Conservation (phyloP, 2,329 filamentous ascomycete genomes). For the Venturia oleaginea region DNA sequence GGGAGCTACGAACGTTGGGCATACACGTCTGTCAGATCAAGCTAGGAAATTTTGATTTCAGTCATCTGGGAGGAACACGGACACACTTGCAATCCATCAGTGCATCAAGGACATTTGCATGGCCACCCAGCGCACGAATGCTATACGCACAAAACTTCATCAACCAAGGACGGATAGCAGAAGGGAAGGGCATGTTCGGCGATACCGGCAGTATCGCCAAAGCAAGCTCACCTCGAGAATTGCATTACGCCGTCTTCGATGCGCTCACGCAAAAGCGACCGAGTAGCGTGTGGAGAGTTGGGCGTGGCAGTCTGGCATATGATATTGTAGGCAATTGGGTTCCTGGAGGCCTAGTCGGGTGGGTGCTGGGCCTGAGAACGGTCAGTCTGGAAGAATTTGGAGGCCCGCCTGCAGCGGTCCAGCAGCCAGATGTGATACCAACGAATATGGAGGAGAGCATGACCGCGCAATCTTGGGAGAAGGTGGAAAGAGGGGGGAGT, state of each 20-base stretch:
- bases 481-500: slow-evolving; percentile 7
- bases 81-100: slow-evolving; percentile 16
- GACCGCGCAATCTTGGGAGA: slow-evolving; percentile 8
- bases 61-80: slow-evolving; percentile 43
- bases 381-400: slow-evolving; percentile 10
- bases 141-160: slow-evolving; percentile 31
- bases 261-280: slow-evolving; percentile 60
- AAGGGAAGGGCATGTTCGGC: slow-evolving; percentile 45
- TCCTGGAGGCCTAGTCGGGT: slow-evolving; percentile 69
- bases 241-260: slow-evolving; percentile 86
- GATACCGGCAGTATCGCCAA: slow-evolving; percentile 16
- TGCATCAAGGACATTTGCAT: slow-evolving; percentile 27
- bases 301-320: slow-evolving; percentile 75
- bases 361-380: slow-evolving; percentile 80
- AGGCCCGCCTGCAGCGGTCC: slow-evolving; percentile 3
- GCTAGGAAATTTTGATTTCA: slow-evolving; percentile 83
- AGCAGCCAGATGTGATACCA: background rate
- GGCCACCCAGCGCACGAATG: slow-evolving; percentile 27
- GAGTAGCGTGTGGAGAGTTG: slow-evolving; percentile 62
- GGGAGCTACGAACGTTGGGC: slow-evolving; percentile 65
- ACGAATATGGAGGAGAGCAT: background rate
- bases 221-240: slow-evolving; percentile 50
- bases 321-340: slow-evolving; percentile 75
- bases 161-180: slow-evolving; percentile 27
- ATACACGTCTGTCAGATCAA: slow-evolving; percentile 81